phyloP scores from a whole-genome alignment of 352 stramenopile genomes.

The Globisporangium paddicum region DNA sequence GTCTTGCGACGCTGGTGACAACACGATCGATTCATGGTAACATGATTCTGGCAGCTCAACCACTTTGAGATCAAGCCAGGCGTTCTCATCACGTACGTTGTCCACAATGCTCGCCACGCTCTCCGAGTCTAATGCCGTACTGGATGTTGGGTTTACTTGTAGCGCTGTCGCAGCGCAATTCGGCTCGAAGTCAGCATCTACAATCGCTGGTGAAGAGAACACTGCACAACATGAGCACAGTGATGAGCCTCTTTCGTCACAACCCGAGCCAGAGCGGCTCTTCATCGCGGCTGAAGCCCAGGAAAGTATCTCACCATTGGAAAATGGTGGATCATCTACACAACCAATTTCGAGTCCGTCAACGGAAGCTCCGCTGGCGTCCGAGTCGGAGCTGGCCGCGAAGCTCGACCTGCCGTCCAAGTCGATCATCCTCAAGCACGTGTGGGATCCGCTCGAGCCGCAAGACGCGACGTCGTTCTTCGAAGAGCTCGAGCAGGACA shows the following conservation, averaged over 20 bases:
- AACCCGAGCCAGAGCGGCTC: constrained; percentile 11
- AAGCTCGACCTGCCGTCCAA: constrained; percentile 44
- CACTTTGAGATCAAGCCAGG: constrained; percentile 83
- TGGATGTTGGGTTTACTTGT: too few relatives aligned
- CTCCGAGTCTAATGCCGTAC: too few relatives aligned
- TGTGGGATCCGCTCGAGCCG: constrained; percentile 53
- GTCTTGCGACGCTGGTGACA: constrained; percentile 14
- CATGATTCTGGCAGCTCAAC: constrained; percentile 37
- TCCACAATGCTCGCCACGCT: too few relatives aligned
- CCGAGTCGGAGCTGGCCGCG: not conserved
- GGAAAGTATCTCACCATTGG: not conserved
- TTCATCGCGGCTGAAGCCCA: not conserved
- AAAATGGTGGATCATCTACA: not conserved
- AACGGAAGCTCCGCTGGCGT: not conserved
- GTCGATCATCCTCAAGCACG: constrained; percentile 53
- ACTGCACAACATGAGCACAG: not conserved
- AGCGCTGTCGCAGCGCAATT: constrained; percentile 52
- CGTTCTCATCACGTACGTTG: constrained; percentile 69
- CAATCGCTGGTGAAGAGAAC: not conserved
- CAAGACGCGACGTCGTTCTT: constrained; percentile 55
- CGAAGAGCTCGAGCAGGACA: constrained; percentile 74
- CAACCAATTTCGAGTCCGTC: not conserved
- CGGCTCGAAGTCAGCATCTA: constrained; percentile 21
- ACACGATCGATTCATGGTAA: not conserved
- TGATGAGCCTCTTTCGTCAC: not conserved